Percentiles rank a stretch among this genome's conserved stretches.
Conservation (phyloP, 208 protist genomes). For the Endotrypanum monterogeii region DNA sequence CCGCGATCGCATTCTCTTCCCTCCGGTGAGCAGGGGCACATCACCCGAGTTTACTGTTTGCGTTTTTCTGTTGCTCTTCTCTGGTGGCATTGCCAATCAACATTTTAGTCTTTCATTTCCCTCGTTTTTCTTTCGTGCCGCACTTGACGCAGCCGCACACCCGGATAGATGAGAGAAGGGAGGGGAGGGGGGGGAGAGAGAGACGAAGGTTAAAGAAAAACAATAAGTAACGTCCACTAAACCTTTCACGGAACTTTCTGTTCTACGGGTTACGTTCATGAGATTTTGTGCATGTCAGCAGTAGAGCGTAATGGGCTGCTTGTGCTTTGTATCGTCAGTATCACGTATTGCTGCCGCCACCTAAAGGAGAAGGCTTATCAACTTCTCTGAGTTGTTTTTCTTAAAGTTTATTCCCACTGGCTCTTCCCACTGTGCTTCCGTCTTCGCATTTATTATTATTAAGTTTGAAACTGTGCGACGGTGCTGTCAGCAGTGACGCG, state of each 20-base stretch:
- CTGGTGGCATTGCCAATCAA: slow-evolving; percentile 2
- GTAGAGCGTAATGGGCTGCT: background rate
- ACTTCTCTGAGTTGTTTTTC: background rate
- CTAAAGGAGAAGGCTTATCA: background rate
- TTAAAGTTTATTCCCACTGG: background rate
- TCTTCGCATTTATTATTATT: slow-evolving; percentile 1
- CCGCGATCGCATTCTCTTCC: slow-evolving; percentile 58
- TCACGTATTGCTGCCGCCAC: background rate
- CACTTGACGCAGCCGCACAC: background rate
- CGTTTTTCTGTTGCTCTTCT: slow-evolving; percentile 2
- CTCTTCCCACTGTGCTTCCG: background rate
- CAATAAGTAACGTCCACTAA: background rate
- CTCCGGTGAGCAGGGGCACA: slow-evolving; percentile 4
- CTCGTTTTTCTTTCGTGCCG: background rate
- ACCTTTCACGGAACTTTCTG: background rate
- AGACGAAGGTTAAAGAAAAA: too few relatives aligned
- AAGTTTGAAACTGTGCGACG: slow-evolving; percentile 2
- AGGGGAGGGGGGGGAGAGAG: too few relatives aligned
- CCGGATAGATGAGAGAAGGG: background rate
- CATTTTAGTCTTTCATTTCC: background rate
- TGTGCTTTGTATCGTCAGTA: background rate
- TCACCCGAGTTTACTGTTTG: slow-evolving; percentile 27
- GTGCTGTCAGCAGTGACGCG: background rate
- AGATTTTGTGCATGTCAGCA: background rate
- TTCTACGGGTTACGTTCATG: background rate